Conservation (phyloP, 768 basidiomycete genomes). For the Tephrocybe sp. region DNA sequence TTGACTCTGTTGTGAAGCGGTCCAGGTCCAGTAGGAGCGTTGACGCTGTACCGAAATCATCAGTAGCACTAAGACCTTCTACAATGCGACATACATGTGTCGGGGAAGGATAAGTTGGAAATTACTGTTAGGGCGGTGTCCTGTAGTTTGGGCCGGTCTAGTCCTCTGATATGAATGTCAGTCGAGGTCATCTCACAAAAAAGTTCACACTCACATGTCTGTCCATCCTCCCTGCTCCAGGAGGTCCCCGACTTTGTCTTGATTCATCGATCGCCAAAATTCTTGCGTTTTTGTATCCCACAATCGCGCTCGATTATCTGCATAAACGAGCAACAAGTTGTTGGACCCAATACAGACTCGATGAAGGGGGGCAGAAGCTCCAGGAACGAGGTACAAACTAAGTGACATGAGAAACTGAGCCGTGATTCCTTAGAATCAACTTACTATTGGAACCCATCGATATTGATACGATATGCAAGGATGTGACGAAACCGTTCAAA, state of each 20-base stretch:
- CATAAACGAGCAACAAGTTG: conserved; percentile 74
- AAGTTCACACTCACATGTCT: conserved; percentile 48
- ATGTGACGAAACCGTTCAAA: conserved; percentile 45
- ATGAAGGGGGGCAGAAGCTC: conserved; percentile 64
- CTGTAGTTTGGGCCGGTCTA: conserved; percentile 20
- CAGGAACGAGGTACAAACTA: conserved; percentile 82
- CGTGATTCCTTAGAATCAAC: background rate
- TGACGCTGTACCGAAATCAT: conserved; percentile 33
- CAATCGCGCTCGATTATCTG: conserved; percentile 70
- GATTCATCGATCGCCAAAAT: conserved; percentile 78
- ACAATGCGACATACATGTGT: conserved; percentile 3
- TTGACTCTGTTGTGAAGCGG: conserved; percentile 45
- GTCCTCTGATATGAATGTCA: conserved; percentile 12
- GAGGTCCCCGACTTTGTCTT: conserved; percentile 75
- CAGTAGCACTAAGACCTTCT: background rate
- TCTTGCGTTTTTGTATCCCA: conserved; percentile 87
- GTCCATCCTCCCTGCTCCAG: conserved; percentile 72
- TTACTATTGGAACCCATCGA: background rate
- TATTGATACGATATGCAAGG: conserved; percentile 50
- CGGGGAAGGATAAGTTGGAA: background rate
- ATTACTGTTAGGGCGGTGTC: conserved; percentile 25
- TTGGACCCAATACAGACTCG: conserved; percentile 63
- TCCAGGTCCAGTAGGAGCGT: conserved; percentile 52
- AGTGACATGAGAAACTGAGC: background rate
- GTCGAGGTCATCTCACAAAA: background rate